A percentile compares a stretch with the other conserved stretches of the same genome.
phyloP scores from a whole-genome alignment of 108 stramenopile species.

The Schizochytrium sp. region DNA sequence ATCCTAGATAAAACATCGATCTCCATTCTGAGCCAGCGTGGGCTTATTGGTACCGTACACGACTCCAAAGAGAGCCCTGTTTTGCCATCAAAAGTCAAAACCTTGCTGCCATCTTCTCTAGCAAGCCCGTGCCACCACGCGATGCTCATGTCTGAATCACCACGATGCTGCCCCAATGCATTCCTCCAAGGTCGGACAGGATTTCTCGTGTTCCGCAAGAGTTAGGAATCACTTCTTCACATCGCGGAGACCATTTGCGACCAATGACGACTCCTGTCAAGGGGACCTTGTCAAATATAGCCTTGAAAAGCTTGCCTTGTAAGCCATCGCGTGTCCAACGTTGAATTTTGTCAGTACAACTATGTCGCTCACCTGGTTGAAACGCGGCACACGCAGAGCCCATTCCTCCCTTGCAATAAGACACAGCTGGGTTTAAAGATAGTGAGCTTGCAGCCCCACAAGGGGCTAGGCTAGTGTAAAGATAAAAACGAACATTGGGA shows the following conservation, averaged over 20 bases:
- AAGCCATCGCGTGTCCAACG: conserved; percentile 11
- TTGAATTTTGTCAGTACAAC: conserved; percentile 49
- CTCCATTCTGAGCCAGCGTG: neutral
- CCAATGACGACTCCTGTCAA: neutral
- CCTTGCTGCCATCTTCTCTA: neutral
- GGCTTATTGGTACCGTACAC: neutral
- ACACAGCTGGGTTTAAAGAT: neutral
- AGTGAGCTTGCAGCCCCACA: conserved; percentile 50
- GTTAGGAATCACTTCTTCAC: neutral
- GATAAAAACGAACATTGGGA: neutral
- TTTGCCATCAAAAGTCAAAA: neutral
- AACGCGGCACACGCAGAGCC: neutral
- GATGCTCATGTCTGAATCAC: neutral
- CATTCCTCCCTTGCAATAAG: conserved; percentile 41
- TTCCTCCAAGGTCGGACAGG: neutral
- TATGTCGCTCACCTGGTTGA: neutral
- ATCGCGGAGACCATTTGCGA: conserved; percentile 29
- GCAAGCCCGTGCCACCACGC: neutral
- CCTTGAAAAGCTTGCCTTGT: neutral
- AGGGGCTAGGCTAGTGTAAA: conserved; percentile 32
- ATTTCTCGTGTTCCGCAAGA: neutral
- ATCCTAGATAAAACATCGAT: neutral
- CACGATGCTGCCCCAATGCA: neutral
- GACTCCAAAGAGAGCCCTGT: neutral
- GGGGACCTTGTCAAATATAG: neutral